Base-by-base conservation (phyloP, 805 yeast species). In the Candida awuae region DNA sequence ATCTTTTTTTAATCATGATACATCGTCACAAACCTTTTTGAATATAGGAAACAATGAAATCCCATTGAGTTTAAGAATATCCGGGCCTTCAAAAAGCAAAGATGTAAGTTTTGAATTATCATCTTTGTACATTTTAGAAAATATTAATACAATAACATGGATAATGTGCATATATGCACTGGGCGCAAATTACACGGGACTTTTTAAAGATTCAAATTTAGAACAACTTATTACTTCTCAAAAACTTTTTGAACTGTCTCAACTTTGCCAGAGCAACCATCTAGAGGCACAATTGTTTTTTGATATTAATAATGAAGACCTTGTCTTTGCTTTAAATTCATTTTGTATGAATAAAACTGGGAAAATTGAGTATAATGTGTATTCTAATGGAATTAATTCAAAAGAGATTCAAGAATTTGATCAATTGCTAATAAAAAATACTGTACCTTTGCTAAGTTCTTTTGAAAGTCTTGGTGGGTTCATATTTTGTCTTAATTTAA, bases 391-490 rank as follows among this genome's bases (percentile, higher is more conserved):
- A n/a, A n/a, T n/a, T n/a, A n/a, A n/a, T n/a, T n/a, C n/a, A n/a
- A n/a, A n/a, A n/a, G n/a, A n/a, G n/a, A n/a, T n/a, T n/a, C n/a
- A n/a, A n/a, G n/a, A n/a, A n/a, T n/a, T n/a, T n/a, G n/a, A n/a
- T 6, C 33, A 37, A 8, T 28, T 48, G 3, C 20, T 41, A 3
- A 36, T 39, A 22, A 51, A 50, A 50, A 38, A 45, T 15, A 53
- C 58, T 1, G 18, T n/a, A 1, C 27, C 33, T 2, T 17, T 51
- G 4, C 25, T 45, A 1, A 41, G 43, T 21, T 26, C 45, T 1
- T 28, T 73, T 4, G 65, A 69, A 39, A 52, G 68, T 2, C 48
- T 75, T 14, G 81, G 84, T 3, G 81, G 84, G 0, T 50, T 73
- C 1, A 66, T 73, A 2, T 39, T 73, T 0, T 45, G 72, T 1